These are phyloP conservation scores for Xylaria sp. DNA, from an alignment of 2,329 filamentous ascomycete genomes.

Conservation along the genomic window DNA sequence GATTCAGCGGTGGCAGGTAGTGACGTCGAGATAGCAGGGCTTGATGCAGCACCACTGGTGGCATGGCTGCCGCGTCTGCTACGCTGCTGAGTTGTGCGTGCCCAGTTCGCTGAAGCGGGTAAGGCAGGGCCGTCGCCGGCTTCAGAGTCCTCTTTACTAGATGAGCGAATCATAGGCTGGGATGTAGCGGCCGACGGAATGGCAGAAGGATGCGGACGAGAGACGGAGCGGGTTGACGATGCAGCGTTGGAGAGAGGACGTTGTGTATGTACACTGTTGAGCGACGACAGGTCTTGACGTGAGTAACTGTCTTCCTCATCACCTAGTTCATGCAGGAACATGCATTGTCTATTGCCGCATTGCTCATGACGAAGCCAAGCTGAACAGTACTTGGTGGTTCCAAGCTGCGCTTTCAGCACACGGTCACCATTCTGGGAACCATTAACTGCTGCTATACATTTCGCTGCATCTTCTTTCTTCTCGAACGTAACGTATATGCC, in stretches of 20 bases:
- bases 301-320: conserved; percentile 98
- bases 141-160: conserved; percentile 81
- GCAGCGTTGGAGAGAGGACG: conserved; percentile 68
- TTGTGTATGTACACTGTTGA: conserved; percentile 89
- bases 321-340: conserved; percentile 98
- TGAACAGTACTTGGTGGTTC: conserved; percentile 98
- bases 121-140: conserved; percentile 87
- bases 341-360: conserved; percentile 95
- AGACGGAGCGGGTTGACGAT: conserved; percentile 64
- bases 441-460: conserved; percentile 92
- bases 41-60: conserved; percentile 83
- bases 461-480: conserved; percentile 86
- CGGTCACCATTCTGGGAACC: conserved; percentile 92
- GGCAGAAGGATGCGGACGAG: conserved; percentile 61
- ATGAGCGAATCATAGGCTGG: conserved; percentile 77
- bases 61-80: conserved; percentile 81
- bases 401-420: conserved; percentile 79
- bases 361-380: conserved; percentile 94
- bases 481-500: conserved; percentile 99
- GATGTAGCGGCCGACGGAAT: conserved; percentile 55
- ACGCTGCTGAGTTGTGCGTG: conserved; percentile 72
- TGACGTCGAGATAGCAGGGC: conserved; percentile 76
- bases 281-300: conserved; percentile 90
- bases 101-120: conserved; percentile 94
- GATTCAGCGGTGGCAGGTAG: conserved; percentile 65